These are phyloP conservation scores for Neurospora cerealis DNA, from an alignment of 495 filamentous ascomycete species.

Conservation along the genomic window DNA sequence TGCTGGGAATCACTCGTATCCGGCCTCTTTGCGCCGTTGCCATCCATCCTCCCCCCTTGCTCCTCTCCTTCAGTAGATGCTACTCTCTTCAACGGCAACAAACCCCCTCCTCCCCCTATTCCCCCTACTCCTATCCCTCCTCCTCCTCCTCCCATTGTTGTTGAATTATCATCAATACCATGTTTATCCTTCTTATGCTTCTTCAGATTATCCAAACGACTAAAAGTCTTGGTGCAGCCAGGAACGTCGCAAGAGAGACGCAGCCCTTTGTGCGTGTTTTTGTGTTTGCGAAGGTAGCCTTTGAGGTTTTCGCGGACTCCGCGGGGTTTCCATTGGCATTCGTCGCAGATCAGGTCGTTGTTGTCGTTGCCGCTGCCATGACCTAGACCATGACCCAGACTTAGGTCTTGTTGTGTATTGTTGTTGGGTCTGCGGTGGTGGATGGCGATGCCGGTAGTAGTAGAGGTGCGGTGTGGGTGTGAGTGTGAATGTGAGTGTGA, in stretches of 20 bases:
- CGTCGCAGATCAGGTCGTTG: slow-evolving; percentile 25
- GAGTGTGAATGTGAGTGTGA: background rate
- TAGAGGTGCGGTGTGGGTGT: background rate
- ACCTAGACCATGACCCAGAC: background rate
- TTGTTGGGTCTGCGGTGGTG: background rate
- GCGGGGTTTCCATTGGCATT: slow-evolving; percentile 29
- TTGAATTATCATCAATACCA: slow-evolving; percentile 17
- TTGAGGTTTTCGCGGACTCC: slow-evolving; percentile 27
- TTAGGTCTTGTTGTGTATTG: background rate
- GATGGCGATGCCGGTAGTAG: background rate
- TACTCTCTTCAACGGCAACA: slow-evolving; percentile 13
- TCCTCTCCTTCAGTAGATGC: slow-evolving; percentile 8
- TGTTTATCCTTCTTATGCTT: slow-evolving; percentile 32
- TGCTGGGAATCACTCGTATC: slow-evolving; percentile 12
- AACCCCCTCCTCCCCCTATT: background rate
- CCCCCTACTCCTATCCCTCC: background rate
- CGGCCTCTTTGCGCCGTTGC: slow-evolving; percentile 1
- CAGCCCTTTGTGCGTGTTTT: slow-evolving; percentile 28
- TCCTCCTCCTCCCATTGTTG: background rate
- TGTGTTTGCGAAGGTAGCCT: slow-evolving; percentile 29
- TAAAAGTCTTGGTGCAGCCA: slow-evolving; percentile 31
- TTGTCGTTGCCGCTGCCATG: background rate
- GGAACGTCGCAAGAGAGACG: slow-evolving; percentile 21
- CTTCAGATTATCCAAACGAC: slow-evolving; percentile 33
- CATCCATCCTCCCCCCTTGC: background rate